Base-by-base conservation (phyloP, 129 eudicot genomes). In the Arctium minus region DNA sequence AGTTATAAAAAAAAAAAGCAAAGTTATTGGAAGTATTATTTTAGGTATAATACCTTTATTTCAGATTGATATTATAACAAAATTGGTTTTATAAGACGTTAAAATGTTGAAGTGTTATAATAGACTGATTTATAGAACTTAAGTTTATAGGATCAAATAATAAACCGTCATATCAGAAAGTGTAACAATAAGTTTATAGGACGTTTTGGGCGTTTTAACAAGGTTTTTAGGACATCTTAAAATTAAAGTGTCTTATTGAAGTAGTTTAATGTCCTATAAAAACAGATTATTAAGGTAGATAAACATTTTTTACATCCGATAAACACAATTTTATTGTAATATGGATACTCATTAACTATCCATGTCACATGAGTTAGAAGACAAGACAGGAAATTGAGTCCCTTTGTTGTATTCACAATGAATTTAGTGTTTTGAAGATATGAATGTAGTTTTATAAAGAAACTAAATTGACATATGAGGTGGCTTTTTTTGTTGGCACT, bases 371-470 rank as follows among this genome's bases (percentile, higher is more conserved):
- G 46, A 77, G 82, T 83, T 83, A 40, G 78, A 48, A 77, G 86
- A 70, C 72, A 83, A 77, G 82, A 83, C 78, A 83, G 35, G 71
- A 77, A 77, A 77, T 75, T 35, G 62, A 50, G 69, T 75, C 31
- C 18, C 31, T 53, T 83, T 83, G 82, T 83, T 69, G 77, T 70
- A 50, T 83, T 64, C 46, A 9, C 0, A 44, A 42, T 65, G 80
- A 75, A 81, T 79, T 42, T 76, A 83, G 86, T 76, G 81, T 83
- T 83, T 83, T 81, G 72, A 83, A 83, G 72, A 83, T 70, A 77
- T 77, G 67, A 77, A 56, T 1, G 13, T 67, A 64, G 5, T 10
- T 75, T 75, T 76, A 15, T 46, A 29, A n/a, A 18, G 50, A 73
- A 39, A 40, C 29, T 64, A 13, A 78, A 60, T 50, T 78, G 60